A percentile compares a stretch with the other conserved stretches of the same genome.
These are phyloP conservation scores for Kokia cookei DNA, from an alignment of 441 rosid genomes.

Conservation along the genomic window DNA sequence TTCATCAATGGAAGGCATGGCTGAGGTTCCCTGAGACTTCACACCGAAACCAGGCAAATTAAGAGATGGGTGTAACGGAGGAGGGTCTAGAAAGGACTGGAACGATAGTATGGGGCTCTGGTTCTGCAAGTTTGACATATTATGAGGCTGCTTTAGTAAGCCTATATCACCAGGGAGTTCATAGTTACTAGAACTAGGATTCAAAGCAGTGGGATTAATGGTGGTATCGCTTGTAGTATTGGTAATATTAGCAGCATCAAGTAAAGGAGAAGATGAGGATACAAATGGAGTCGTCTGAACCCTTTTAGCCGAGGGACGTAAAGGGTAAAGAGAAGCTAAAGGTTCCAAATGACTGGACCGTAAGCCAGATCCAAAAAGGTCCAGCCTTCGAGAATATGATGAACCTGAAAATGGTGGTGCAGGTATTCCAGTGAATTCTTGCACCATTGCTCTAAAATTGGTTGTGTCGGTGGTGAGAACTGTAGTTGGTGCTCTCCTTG, in stretches of 20 bases:
- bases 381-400: conserved; percentile 53
- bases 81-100: conserved; percentile 41
- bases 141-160: conserved; percentile 30
- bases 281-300: conserved; percentile 22
- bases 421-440: conserved; percentile 90
- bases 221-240: conserved; percentile 5
- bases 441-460: conserved; percentile 90
- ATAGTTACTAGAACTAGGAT: conserved; percentile 26
- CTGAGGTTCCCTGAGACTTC: conserved; percentile 26
- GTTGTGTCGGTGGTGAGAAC: conserved; percentile 85
- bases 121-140: conserved; percentile 29
- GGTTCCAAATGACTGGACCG: conserved; percentile 36
- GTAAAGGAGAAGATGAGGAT: conserved; percentile 18
- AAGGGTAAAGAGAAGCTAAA: conserved; percentile 33
- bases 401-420: conserved; percentile 69
- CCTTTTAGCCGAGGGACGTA: conserved; percentile 56
- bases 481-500: conserved; percentile 88
- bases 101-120: conserved; percentile 36
- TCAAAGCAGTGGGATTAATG: conserved; percentile 7
- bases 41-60: conserved; percentile 23
- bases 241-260: conserved; percentile 7
- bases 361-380: conserved; percentile 54
- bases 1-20: conserved; percentile 28
- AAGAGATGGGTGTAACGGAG: conserved; percentile 22
- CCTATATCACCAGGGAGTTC: conserved; percentile 31